Evolutionary conservation across 2,329 filamentous ascomycete genomes (phyloP).

Genomic region (Aureobasidium sp.): DNA sequence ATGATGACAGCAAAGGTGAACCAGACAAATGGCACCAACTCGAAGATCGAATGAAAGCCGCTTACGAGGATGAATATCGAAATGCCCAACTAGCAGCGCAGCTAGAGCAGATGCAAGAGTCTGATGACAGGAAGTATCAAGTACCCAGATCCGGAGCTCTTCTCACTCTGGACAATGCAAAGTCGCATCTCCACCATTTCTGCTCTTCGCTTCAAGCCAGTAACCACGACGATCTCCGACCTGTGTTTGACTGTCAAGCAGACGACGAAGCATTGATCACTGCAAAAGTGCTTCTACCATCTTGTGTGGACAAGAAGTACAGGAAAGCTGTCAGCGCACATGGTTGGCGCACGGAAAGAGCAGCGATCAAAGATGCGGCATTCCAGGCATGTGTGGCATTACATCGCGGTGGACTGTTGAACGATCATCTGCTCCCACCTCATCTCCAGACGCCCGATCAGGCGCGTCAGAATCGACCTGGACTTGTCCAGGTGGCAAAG

Average conservation of each 20-base stretch:
- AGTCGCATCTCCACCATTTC: slow-evolving; percentile 74
- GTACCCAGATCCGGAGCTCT: slow-evolving; percentile 49
- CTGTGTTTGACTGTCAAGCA: slow-evolving; percentile 56
- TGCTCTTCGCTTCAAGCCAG: slow-evolving; percentile 55
- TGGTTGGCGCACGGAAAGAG: slow-evolving; percentile 63
- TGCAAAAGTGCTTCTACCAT: slow-evolving; percentile 64
- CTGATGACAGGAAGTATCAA: slow-evolving; percentile 32
- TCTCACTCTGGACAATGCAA: slow-evolving; percentile 66
- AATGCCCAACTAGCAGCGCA: slow-evolving; percentile 37
- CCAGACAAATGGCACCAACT: slow-evolving; percentile 55
- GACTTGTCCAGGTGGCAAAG: slow-evolving; percentile 20
- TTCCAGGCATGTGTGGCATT: slow-evolving; percentile 71
- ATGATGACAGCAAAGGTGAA: slow-evolving; percentile 29
- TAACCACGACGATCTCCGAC: slow-evolving; percentile 57
- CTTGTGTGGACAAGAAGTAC: slow-evolving; percentile 51
- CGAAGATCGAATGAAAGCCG: slow-evolving; percentile 65
- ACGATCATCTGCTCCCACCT: slow-evolving; percentile 67
- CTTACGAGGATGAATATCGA: slow-evolving; percentile 60
- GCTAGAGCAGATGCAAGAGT: slow-evolving; percentile 44
- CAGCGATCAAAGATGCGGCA: slow-evolving; percentile 72
- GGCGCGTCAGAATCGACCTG: slow-evolving; percentile 23
- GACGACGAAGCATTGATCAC: slow-evolving; percentile 30
- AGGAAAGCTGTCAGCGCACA: slow-evolving; percentile 42
- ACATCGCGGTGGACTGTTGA: slow-evolving; percentile 64
- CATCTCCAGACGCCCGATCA: slow-evolving; percentile 24